phyloP scores from a whole-genome alignment of 2,329 filamentous ascomycete genomes.

The Epicoccum sorghinum region DNA sequence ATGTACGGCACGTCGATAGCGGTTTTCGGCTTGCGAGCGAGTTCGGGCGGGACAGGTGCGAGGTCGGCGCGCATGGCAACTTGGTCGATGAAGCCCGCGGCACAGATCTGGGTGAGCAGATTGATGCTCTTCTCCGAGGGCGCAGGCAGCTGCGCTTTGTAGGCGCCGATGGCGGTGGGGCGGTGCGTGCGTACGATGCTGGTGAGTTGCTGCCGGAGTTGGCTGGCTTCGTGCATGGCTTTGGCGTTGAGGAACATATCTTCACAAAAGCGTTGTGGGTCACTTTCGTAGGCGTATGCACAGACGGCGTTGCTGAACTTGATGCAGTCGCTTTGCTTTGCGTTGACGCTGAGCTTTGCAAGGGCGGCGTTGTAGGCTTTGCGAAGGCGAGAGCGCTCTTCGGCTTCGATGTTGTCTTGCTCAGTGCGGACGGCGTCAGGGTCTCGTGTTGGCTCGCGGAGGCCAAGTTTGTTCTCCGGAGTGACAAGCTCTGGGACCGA shows the following conservation, averaged over 20 bases:
- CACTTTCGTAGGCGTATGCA: constrained; percentile 65
- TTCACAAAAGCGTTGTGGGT: constrained; percentile 74
- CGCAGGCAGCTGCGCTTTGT: constrained; percentile 60
- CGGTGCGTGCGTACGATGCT: constrained; percentile 79
- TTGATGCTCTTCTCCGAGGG: constrained; percentile 70
- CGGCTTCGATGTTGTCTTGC: constrained; percentile 74
- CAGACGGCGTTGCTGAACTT: constrained; percentile 89
- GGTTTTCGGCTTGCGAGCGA: constrained; percentile 71
- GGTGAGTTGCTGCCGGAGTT: constrained; percentile 82
- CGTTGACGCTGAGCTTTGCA: constrained; percentile 77
- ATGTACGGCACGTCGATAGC: constrained; percentile 92
- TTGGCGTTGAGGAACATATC: constrained; percentile 87
- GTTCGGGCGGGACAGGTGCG: constrained; percentile 66
- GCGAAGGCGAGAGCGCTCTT: constrained; percentile 68
- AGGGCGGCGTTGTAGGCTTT: constrained; percentile 74
- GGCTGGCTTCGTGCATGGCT: constrained; percentile 82
- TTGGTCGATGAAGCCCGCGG: constrained; percentile 92
- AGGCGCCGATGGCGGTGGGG: constrained; percentile 51
- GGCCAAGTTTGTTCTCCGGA: constrained; percentile 77
- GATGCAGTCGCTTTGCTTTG: constrained; percentile 80
- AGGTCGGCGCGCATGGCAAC: constrained; percentile 90
- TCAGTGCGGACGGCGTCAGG: constrained; percentile 60
- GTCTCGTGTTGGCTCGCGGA: constrained; percentile 56
- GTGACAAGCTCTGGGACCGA: constrained; percentile 90
- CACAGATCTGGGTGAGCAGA: constrained; percentile 87